Percentiles rank a stretch among this genome's conserved stretches.
Conservation (phyloP, 345 rosid species). For the Syzygium aqueum region DNA sequence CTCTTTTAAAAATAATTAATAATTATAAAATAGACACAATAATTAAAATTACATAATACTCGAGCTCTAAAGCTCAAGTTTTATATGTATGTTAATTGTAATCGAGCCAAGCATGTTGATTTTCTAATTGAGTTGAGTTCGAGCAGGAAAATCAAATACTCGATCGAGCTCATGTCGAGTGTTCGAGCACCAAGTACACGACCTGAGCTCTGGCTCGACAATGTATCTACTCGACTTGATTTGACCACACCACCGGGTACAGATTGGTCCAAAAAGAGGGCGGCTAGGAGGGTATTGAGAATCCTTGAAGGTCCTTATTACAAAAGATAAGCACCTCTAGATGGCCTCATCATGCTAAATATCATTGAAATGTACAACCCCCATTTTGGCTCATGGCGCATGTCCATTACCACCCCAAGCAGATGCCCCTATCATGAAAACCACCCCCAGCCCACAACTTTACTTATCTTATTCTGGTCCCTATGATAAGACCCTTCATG, state of each 20-base stretch:
- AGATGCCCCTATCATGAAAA: constrained; percentile 14
- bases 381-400: not conserved
- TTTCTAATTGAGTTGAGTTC: not conserved
- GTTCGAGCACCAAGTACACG: not conserved
- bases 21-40: too few species aligned
- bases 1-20: too few species aligned
- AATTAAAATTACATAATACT: too few species aligned
- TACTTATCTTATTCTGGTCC: constrained; percentile 13
- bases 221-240: not conserved
- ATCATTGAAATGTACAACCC: not conserved
- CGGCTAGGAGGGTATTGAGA: not conserved
- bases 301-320: constrained; percentile 9
- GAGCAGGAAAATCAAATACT: not conserved
- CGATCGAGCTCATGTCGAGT: not conserved
- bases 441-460: not conserved
- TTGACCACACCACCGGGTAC: too few species aligned
- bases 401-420: constrained; percentile 5
- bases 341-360: constrained; percentile 14
- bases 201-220: not conserved
- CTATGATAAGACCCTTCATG: constrained; percentile 13
- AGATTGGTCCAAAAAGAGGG: not conserved
- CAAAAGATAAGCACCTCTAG: not conserved
- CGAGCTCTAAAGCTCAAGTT: too few species aligned
- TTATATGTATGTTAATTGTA: too few species aligned
- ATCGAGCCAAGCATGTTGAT: not conserved